These are phyloP conservation scores for Corylus americana DNA, from an alignment of 306 rosid genomes.

Conservation along the genomic window DNA sequence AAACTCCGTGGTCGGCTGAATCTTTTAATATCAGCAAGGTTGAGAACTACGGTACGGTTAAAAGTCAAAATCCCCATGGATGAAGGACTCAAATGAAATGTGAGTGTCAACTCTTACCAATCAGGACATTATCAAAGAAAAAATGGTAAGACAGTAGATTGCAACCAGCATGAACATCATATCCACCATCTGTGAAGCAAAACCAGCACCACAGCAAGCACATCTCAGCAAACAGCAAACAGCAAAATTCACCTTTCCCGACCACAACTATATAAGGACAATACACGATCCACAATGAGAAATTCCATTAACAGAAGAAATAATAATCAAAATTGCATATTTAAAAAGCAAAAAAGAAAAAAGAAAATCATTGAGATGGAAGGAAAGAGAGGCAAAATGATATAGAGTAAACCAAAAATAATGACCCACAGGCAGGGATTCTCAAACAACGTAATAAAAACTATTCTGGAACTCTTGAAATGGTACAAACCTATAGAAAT, in stretches of 20 bases:
- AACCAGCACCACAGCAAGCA: slow-evolving; percentile 48
- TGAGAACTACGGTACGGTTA: slow-evolving; percentile 28
- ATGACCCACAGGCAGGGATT: slow-evolving; percentile 11
- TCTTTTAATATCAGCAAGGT: slow-evolving; percentile 34
- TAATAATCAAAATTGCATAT: slow-evolving; percentile 24
- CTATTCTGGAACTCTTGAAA: slow-evolving; percentile 21
- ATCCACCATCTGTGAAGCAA: slow-evolving; percentile 36
- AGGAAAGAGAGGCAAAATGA: slow-evolving; percentile 2
- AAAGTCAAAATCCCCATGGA: slow-evolving; percentile 22
- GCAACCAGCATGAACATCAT: slow-evolving; percentile 43
- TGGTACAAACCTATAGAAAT: slow-evolving; percentile 17
- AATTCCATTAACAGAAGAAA: not conserved
- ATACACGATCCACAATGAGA: slow-evolving; percentile 34
- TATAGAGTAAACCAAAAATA: slow-evolving; percentile 2
- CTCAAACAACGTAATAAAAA: slow-evolving; percentile 16
- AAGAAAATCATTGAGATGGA: slow-evolving; percentile 1
- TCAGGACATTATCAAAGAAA: slow-evolving; percentile 31
- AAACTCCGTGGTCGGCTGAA: slow-evolving; percentile 36
- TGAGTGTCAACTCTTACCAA: slow-evolving; percentile 45
- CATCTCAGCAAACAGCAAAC: slow-evolving; percentile 41
- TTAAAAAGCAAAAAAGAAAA: not conserved
- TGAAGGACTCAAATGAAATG: slow-evolving; percentile 16
- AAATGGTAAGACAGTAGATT: slow-evolving; percentile 35
- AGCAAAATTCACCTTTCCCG: slow-evolving; percentile 46
- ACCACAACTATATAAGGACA: slow-evolving; percentile 48